phyloP scores from a whole-genome alignment of 2,329 filamentous ascomycete genomes.

The Phaeosphaeria sp. region DNA sequence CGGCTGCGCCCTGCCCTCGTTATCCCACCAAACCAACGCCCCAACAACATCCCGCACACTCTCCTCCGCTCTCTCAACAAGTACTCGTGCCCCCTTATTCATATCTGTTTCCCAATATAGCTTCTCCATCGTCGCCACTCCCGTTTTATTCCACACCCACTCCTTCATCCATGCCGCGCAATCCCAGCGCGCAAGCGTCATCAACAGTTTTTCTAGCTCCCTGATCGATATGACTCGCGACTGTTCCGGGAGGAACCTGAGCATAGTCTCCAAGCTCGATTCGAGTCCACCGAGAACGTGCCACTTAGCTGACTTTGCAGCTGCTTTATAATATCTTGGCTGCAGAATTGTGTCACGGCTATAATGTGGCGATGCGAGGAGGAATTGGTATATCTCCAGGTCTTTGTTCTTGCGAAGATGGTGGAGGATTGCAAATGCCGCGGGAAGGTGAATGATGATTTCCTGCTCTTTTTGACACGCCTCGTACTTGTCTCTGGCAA shows the following conservation, averaged over 20 bases:
- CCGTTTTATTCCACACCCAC: not conserved
- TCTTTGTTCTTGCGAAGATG: not conserved
- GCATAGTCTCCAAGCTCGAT: not conserved
- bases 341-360: not conserved
- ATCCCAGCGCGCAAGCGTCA: not conserved
- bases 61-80: not conserved
- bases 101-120: not conserved
- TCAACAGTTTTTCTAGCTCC: not conserved
- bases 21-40: not conserved
- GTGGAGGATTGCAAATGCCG: not conserved
- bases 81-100: not conserved
- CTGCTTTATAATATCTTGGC: not conserved
- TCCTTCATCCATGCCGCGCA: not conserved
- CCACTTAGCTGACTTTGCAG: not conserved
- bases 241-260: not conserved
- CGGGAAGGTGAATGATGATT: not conserved
- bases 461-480: not conserved
- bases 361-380: not conserved
- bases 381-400: not conserved
- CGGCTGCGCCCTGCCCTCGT: too few relatives aligned
- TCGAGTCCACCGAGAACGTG: not conserved
- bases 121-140: not conserved
- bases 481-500: too few relatives aligned
- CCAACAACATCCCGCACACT: not conserved
- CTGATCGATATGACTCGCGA: not conserved